Conservation (phyloP, 352 stramenopile species). For the Pythium biforme region DNA sequence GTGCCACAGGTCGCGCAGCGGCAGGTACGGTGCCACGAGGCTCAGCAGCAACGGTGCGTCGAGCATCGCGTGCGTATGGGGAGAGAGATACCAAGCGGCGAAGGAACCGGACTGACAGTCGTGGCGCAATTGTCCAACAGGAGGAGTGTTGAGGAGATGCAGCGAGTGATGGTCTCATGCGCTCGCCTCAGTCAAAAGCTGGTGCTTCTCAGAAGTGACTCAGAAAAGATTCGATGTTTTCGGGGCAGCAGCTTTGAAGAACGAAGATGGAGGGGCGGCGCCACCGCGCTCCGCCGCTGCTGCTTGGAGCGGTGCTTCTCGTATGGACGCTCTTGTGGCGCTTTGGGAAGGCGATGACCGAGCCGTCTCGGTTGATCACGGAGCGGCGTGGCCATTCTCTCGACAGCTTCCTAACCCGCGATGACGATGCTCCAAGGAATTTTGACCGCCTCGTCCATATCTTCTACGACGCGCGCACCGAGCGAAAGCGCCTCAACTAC, state of each 20-base stretch:
- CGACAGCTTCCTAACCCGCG: no score
- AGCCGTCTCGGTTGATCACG: no score
- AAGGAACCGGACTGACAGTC: background rate
- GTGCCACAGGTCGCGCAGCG: slow-evolving; percentile 36
- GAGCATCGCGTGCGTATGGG: slow-evolving; percentile 5
- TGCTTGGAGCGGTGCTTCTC: no score
- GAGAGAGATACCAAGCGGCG: background rate
- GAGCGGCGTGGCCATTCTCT: no score
- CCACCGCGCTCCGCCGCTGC: no score
- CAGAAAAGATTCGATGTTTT: slow-evolving; percentile 1
- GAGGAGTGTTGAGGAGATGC: background rate
- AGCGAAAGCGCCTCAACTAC: slow-evolving; percentile 3
- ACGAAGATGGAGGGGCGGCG: no score
- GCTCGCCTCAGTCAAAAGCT: background rate
- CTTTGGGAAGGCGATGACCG: no score
- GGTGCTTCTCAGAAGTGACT: background rate
- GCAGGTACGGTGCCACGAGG: slow-evolving; percentile 51
- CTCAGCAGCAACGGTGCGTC: slow-evolving; percentile 30
- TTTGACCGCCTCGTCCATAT: background rate
- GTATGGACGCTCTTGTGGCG: no score
- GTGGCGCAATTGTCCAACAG: background rate
- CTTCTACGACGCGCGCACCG: slow-evolving; percentile 1
- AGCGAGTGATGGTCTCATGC: background rate
- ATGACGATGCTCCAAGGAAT: background rate
- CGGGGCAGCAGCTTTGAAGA: no score